phyloP scores from a whole-genome alignment of 306 rosid species.

The Hippophae tibetana region DNA sequence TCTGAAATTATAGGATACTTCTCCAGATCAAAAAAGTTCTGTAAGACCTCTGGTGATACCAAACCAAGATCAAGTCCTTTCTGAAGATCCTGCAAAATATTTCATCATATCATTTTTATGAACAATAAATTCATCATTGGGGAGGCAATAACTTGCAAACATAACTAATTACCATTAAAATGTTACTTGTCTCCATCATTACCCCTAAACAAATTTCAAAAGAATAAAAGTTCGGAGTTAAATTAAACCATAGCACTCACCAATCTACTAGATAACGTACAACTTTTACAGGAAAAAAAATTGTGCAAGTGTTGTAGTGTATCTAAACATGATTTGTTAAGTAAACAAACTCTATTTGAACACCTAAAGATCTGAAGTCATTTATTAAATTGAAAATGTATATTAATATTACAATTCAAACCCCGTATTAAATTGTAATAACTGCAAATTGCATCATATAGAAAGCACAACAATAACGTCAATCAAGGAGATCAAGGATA shows the following conservation, averaged over 20 bases:
- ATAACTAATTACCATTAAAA: slow-evolving; percentile 3
- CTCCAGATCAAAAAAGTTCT: slow-evolving; percentile 90
- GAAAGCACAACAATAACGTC: neutral
- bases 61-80: slow-evolving; percentile 95
- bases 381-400: neutral
- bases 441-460: neutral
- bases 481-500: neutral
- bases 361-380: neutral
- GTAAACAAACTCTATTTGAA: neutral
- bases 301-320: too few relatives aligned
- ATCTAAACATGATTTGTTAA: neutral
- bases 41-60: slow-evolving; percentile 86
- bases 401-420: neutral
- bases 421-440: slow-evolving; percentile 1
- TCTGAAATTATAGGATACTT: slow-evolving; percentile 78
- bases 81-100: slow-evolving; percentile 73
- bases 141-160: slow-evolving; percentile 1
- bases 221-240: neutral
- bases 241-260: neutral
- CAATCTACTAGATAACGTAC: neutral
- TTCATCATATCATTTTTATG: slow-evolving; percentile 14
- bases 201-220: neutral
- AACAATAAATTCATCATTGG: slow-evolving; percentile 7
- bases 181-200: neutral
- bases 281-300: neutral